These are phyloP conservation scores for Sonneratia caseolaris DNA, from an alignment of 345 rosid genomes.

Conservation along the genomic window DNA sequence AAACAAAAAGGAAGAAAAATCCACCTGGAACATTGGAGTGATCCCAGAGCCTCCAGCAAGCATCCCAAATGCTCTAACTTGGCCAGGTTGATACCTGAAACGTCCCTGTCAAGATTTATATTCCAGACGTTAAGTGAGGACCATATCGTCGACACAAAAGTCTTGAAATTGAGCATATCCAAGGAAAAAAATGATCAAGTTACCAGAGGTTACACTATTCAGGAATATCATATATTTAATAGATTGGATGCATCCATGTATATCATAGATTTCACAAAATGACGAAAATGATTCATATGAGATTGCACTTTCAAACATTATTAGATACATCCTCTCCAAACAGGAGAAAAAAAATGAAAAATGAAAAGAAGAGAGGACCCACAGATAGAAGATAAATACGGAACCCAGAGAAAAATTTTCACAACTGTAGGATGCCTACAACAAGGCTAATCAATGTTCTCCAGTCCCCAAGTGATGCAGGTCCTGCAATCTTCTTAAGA, in stretches of 20 bases:
- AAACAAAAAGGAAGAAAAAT: constrained; percentile 10
- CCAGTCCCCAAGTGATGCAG: too few species aligned
- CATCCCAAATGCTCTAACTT: constrained; percentile 95
- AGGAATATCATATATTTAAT: background rate
- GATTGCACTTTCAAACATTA: background rate
- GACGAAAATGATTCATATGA: too few species aligned
- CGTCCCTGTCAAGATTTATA: constrained; percentile 55
- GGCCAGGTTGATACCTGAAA: constrained; percentile 76
- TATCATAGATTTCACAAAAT: too few species aligned
- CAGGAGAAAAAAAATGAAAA: too few species aligned
- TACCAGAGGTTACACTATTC: background rate
- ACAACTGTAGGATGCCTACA: too few species aligned
- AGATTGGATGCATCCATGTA: background rate
- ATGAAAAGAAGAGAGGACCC: too few species aligned
- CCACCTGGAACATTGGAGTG: constrained; percentile 98
- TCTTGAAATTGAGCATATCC: too few species aligned
- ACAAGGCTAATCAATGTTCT: too few species aligned
- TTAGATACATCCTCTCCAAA: background rate
- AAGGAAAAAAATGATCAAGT: background rate
- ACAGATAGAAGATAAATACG: too few species aligned
- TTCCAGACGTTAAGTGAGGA: constrained; percentile 1
- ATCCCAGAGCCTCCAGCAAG: constrained; percentile 98
- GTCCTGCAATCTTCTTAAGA: too few species aligned
- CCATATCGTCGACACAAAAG: background rate
- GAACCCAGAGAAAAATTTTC: too few species aligned